Base-by-base conservation (phyloP, 2,329 filamentous ascomycete species). In the Fusarium poae region DNA sequence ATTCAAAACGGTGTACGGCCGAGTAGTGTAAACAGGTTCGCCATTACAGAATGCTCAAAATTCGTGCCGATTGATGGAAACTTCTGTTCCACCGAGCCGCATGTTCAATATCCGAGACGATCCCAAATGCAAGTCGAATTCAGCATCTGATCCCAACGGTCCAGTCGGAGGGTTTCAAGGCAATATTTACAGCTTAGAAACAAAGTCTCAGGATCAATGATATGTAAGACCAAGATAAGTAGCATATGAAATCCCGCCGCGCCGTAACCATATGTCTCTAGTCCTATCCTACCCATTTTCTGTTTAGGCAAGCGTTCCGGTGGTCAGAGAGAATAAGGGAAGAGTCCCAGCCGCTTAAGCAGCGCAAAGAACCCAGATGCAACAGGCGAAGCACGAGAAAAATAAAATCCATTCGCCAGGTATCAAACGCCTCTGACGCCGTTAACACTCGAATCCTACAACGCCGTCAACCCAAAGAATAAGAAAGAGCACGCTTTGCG, bases 391-490 rank as follows among this genome's bases (percentile, higher is more conserved):
- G 35, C 54, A 57, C 25, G 23, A 51, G 63, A 40, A 63, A 64
- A 63, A 64, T 27, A 56, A 57, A 29, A 61, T 54, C 7, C 51
- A 51, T 49, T 48, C 56, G 61, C 59, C 49, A 77, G 73, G 75
- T 77, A 77, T 77, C 74, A 69, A 76, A 74, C 66, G 56, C 68
- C 68, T 60, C 61, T 59, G 68, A 78, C 75, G 71, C 76, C 75
- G 57, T 74, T 67, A 73, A 77, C 73, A 70, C 70, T 73, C 65
- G 73, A 77, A 69, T 66, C 71, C 70, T 51, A 68, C 51, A 78
- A 77, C 74, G 70, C 76, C 76, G 65, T 68, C 58, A 62, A 52
- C 64, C 66, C 57, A 63, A 70, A 50, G 51, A 51, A 68, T 69
- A 58, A 51, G 58, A 50, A 58, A 62, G 67, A 50, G 44, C 58